These are phyloP conservation scores for Beauveria sp. DNA, from an alignment of 2,329 filamentous ascomycete genomes.

Conservation along the genomic window DNA sequence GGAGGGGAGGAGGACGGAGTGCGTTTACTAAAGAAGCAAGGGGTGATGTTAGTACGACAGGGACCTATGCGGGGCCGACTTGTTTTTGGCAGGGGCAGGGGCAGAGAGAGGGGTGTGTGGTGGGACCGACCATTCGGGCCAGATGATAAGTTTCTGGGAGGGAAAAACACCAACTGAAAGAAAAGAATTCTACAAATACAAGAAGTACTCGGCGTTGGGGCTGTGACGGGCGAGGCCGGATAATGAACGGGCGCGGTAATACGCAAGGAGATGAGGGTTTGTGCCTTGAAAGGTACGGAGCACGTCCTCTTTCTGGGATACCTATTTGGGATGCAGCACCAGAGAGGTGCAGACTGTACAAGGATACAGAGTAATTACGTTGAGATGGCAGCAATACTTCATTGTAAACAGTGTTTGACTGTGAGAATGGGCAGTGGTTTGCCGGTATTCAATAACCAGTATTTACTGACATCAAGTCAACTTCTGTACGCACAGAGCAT, in stretches of 20 bases:
- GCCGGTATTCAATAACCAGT: too few relatives aligned
- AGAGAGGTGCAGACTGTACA: too few relatives aligned
- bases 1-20: neutral
- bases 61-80: neutral
- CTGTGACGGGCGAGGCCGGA: neutral
- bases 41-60: neutral
- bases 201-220: neutral
- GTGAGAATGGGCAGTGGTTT: too few relatives aligned
- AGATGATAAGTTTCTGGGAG: neutral
- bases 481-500: too few relatives aligned
- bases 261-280: too few relatives aligned
- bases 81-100: conserved; percentile 9
- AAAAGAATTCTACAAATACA: too few relatives aligned
- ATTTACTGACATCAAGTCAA: neutral
- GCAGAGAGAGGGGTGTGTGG: neutral
- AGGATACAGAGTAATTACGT: too few relatives aligned
- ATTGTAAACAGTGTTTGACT: too few relatives aligned
- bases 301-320: neutral
- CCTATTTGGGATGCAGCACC: too few relatives aligned
- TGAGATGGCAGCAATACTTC: too few relatives aligned
- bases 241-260: too few relatives aligned
- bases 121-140: conserved; percentile 7
- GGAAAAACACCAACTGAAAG: too few relatives aligned
- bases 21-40: neutral
- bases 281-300: neutral